Evolutionary conservation across 2,329 filamentous ascomycete species (phyloP), one percentile per base, ranked within the genome.

Genomic region (Cryphonectria naterciae): DNA sequence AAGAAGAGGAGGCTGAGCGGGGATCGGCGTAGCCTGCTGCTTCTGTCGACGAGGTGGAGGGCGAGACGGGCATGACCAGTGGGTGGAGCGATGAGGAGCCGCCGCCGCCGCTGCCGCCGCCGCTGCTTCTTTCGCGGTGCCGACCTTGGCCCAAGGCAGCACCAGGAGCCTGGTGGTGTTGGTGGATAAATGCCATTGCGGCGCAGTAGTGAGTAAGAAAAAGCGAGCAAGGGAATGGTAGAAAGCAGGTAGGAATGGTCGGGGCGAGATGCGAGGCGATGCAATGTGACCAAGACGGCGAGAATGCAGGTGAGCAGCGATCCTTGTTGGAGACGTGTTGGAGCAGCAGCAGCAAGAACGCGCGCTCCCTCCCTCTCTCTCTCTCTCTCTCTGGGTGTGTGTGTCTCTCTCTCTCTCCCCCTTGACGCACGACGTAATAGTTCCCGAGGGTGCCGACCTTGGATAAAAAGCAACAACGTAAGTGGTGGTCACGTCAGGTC

Each of bases 181-280:
- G 41, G 63, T 52, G 63, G 63, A 65, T 2, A 32, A 32, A 65
- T 35, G 63, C 63, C 63, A 49, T 65, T 35, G 63, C 63, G 63
- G 25, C 63, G 28, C 63, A 49, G 61, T 28, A 43, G 3, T 43
- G 43, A 22, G 43, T 7, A 6, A 49, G 46, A 7, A 10, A 19
- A 49, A 8, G 19, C 8, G 17, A 22, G 22, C 6, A 49, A 49
- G 22, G 46, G 2, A 49, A 49, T n/a, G n/a, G 46, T 49, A 49
- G 10, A 22, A 13, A 13, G 37, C 3, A 39, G 37, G 22, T 7
- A 11, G 19, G 19, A 49, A 10, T 49, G 46, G 46, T 49, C 46
- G 46, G 46, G 46, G 46, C 19, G 37, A 64, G 60, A 25, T 13
- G n/a, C 39, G 37, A 64, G 61, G 39, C 37, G 37, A 39, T 39